phyloP scores from a whole-genome alignment of 306 rosid genomes.

The Trifolium dubium region DNA sequence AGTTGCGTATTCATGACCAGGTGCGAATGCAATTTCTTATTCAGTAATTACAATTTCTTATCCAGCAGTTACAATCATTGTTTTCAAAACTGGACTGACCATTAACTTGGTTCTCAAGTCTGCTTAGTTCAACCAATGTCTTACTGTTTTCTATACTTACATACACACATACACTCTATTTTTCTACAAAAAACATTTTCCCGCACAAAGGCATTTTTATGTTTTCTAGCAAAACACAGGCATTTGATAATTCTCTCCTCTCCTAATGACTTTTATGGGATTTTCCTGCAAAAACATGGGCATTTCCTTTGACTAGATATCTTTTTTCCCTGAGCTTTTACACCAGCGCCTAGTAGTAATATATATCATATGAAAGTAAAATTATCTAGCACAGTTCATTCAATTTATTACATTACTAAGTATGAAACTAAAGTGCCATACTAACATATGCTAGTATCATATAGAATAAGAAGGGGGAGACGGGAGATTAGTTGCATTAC shows the following conservation, averaged over 20 bases:
- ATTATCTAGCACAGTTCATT: neutral
- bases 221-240: conserved; percentile 12
- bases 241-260: neutral
- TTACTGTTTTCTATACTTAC: neutral
- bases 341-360: neutral
- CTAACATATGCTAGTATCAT: neutral
- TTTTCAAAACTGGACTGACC: neutral
- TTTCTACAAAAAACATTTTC: neutral
- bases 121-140: neutral
- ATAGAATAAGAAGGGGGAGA: neutral
- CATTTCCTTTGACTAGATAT: neutral
- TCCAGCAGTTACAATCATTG: neutral
- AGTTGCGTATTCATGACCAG: conserved; percentile 96
- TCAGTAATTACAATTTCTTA: neutral
- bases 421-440: neutral
- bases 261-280: neutral
- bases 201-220: neutral
- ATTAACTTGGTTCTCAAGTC: conserved; percentile 6
- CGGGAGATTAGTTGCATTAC: conserved; percentile 5
- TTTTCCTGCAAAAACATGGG: conserved; percentile 1
- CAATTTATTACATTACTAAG: neutral
- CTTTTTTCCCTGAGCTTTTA: neutral
- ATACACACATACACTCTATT: neutral
- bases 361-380: neutral
- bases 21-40: conserved; percentile 47